Evolutionary conservation across 2,329 filamentous ascomycete genomes (phyloP).

Genomic region (Amphichorda felina): DNA sequence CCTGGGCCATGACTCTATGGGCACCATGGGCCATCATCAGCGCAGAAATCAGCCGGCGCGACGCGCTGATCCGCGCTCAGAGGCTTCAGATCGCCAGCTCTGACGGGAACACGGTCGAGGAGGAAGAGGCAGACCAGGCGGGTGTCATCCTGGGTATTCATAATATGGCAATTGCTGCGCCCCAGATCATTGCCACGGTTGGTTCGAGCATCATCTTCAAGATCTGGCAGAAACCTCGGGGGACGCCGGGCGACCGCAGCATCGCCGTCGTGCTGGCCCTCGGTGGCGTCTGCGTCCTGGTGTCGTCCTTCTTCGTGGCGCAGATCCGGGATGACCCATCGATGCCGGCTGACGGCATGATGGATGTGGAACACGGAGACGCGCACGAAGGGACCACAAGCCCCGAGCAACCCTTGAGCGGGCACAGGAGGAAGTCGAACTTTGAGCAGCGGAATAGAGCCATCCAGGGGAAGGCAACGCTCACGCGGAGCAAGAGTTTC

Average conservation of each 20-base stretch:
- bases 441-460: slow-evolving; percentile 27
- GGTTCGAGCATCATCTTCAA: slow-evolving; percentile 77
- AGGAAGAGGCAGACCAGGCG: slow-evolving; percentile 59
- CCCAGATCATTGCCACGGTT: slow-evolving; percentile 82
- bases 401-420: slow-evolving; percentile 12
- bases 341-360: slow-evolving; percentile 22
- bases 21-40: slow-evolving; percentile 93
- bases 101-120: slow-evolving; percentile 29
- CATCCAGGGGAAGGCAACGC: slow-evolving; percentile 30
- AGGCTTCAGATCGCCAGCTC: slow-evolving; percentile 13
- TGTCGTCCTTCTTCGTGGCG: slow-evolving; percentile 62
- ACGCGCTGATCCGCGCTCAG: slow-evolving; percentile 40
- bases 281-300: slow-evolving; percentile 66
- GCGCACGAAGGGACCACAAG: background rate
- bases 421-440: slow-evolving; percentile 25
- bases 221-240: slow-evolving; percentile 75
- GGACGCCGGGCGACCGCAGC: slow-evolving; percentile 72
- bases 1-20: slow-evolving; percentile 90
- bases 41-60: slow-evolving; percentile 76
- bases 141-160: slow-evolving; percentile 90
- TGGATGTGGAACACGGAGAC: slow-evolving; percentile 20
- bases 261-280: slow-evolving; percentile 79
- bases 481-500: slow-evolving; percentile 37
- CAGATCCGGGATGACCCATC: slow-evolving; percentile 50
- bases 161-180: slow-evolving; percentile 86